phyloP scores from a whole-genome alignment of 2,329 filamentous ascomycete species.

The Juglanconis juglandina region DNA sequence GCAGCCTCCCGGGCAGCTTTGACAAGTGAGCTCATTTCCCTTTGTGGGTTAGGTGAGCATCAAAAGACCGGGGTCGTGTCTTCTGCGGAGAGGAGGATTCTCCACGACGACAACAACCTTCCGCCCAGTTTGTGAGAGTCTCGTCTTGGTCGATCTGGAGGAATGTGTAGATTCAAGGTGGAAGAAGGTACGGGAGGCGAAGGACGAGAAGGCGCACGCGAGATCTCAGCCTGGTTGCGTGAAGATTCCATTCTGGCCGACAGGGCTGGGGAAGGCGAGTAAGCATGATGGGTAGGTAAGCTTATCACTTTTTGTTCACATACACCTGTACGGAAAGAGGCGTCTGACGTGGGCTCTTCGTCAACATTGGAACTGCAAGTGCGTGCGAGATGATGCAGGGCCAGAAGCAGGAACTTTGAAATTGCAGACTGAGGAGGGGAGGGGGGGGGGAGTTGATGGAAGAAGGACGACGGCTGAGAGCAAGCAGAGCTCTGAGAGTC shows the following conservation, averaged over 20 bases:
- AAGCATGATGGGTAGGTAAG: neutral
- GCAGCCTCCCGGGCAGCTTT: neutral
- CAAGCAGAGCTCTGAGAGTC: too few relatives aligned
- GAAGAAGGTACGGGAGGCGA: neutral
- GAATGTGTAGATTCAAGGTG: too few relatives aligned
- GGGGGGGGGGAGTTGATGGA: too few relatives aligned
- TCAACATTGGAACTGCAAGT: neutral
- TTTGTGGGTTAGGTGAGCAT: neutral
- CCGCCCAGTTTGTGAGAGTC: too few relatives aligned
- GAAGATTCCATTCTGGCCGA: neutral
- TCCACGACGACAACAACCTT: too few relatives aligned
- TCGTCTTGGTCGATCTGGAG: too few relatives aligned
- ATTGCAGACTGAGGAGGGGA: neutral
- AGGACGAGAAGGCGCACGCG: neutral
- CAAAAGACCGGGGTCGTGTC: neutral
- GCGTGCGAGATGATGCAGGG: neutral
- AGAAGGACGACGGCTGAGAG: too few relatives aligned
- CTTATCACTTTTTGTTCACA: neutral
- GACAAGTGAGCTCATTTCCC: neutral
- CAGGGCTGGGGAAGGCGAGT: neutral
- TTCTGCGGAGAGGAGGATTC: too few relatives aligned
- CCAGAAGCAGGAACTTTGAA: neutral
- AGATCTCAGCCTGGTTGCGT: neutral
- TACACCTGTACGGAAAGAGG: neutral
- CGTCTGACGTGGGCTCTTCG: too few relatives aligned